Percentiles rank a stretch among this genome's conserved stretches.
phyloP scores from a whole-genome alignment of 352 stramenopile genomes.

The Phytophthora fragariaefolia region DNA sequence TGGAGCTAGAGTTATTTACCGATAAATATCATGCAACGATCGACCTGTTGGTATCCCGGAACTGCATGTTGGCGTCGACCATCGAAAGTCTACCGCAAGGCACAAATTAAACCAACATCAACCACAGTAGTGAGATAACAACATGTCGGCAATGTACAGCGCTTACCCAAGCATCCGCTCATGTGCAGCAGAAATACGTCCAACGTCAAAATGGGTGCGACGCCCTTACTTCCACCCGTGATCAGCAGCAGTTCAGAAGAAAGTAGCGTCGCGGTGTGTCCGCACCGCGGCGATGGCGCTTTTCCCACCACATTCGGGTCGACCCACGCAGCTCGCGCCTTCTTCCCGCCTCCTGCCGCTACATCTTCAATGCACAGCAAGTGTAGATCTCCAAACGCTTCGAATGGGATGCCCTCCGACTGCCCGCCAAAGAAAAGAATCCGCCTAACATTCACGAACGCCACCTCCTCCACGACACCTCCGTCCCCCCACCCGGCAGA shows the following conservation, averaged over 20 bases:
- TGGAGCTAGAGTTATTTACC: slow-evolving; percentile 30
- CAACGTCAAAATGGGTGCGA: slow-evolving; percentile 51
- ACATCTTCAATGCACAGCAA: slow-evolving; percentile 50
- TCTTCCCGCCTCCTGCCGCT: slow-evolving; percentile 12
- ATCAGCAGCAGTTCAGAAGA: slow-evolving; percentile 53
- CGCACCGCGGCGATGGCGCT: slow-evolving; percentile 52
- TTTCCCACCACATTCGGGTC: slow-evolving; percentile 35
- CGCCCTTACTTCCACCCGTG: slow-evolving; percentile 69
- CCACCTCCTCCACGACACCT: slow-evolving; percentile 11
- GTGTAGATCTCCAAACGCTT: slow-evolving; percentile 70
- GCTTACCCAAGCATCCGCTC: slow-evolving; percentile 40
- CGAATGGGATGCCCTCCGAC: slow-evolving; percentile 69
- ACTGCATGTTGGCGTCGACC: slow-evolving; percentile 49
- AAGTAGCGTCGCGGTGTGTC: slow-evolving; percentile 56
- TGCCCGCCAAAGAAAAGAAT: slow-evolving; percentile 77
- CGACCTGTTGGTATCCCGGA: slow-evolving; percentile 44
- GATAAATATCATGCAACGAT: slow-evolving; percentile 63
- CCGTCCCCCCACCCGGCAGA: neutral
- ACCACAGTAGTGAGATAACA: too few species aligned
- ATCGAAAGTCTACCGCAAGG: slow-evolving; percentile 44
- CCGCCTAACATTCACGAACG: slow-evolving; percentile 43
- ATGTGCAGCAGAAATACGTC: slow-evolving; percentile 55
- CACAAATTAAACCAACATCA: neutral
- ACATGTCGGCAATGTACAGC: too few species aligned
- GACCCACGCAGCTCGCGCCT: slow-evolving; percentile 50